Conservation (phyloP, 2,329 filamentous ascomycete species). For the Pseudogymnoascus sp. region DNA sequence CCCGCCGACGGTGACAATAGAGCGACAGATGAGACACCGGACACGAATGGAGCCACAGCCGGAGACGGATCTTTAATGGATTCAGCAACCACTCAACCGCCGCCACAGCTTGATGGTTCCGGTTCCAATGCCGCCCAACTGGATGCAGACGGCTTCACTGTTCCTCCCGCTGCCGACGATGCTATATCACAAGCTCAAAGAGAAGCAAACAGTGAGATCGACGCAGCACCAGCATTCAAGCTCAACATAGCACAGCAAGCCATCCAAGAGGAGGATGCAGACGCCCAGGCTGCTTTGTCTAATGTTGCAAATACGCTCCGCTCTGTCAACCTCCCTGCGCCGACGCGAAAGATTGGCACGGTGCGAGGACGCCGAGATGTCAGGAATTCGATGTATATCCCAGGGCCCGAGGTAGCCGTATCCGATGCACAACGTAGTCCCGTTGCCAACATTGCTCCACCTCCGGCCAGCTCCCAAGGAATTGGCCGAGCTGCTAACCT, state of each 20-base stretch:
- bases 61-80: slow-evolving; percentile 31
- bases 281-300: slow-evolving; percentile 66
- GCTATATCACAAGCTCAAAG: slow-evolving; percentile 66
- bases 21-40: background rate
- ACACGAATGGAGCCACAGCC: background rate
- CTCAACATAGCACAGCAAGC: slow-evolving; percentile 73
- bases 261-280: slow-evolving; percentile 69
- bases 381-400: slow-evolving; percentile 81
- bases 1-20: slow-evolving; percentile 30
- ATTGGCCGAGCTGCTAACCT: slow-evolving; percentile 2
- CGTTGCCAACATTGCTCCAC: slow-evolving; percentile 18
- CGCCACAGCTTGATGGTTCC: slow-evolving; percentile 23
- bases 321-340: slow-evolving; percentile 48
- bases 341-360: slow-evolving; percentile 65
- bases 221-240: slow-evolving; percentile 63
- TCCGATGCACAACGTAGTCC: slow-evolving; percentile 1
- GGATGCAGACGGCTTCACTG: slow-evolving; percentile 69
- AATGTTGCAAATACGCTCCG: slow-evolving; percentile 69
- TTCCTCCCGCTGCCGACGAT: slow-evolving; percentile 58
- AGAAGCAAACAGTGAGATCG: slow-evolving; percentile 51
- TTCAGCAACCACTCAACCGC: slow-evolving; percentile 44
- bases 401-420: slow-evolving; percentile 32
- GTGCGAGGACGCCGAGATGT: slow-evolving; percentile 84
- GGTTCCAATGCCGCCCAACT: slow-evolving; percentile 35
- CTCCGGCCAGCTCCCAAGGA: slow-evolving; percentile 19